A percentile compares a stretch with the other conserved stretches of the same genome.
Conservation (phyloP, 1,284 basidiomycete genomes). For the Rhodotorula sp. region DNA sequence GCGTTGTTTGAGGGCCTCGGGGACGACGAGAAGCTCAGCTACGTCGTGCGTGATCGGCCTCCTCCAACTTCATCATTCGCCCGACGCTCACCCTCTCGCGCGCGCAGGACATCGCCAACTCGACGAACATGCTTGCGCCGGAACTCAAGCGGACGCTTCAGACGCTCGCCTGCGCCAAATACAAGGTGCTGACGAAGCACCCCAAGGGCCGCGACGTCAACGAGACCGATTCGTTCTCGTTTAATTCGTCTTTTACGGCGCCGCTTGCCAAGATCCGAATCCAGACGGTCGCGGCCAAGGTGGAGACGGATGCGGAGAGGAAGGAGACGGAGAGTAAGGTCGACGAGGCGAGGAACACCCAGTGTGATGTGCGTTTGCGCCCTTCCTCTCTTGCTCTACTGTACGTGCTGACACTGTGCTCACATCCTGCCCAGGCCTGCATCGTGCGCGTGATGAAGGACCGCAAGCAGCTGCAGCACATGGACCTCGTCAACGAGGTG, state of each 20-base stretch:
- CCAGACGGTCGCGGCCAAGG: conserved; percentile 76
- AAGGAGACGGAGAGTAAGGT: conserved; percentile 87
- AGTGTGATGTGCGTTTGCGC: conserved; percentile 70
- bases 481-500: conserved; percentile 87
- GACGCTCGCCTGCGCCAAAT: conserved; percentile 95
- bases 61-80: no score
- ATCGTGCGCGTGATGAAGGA: conserved; percentile 99
- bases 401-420: not conserved
- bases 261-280: conserved; percentile 91
- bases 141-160: conserved; percentile 91
- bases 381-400: not conserved
- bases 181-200: conserved; percentile 85
- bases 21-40: conserved; percentile 69
- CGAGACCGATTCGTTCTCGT: conserved; percentile 76
- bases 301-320: conserved; percentile 82
- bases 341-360: conserved; percentile 86
- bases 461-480: conserved; percentile 83
- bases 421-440: conserved; percentile 67
- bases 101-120: conserved; percentile 56
- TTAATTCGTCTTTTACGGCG: conserved; percentile 78
- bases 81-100: not conserved
- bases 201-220: conserved; percentile 82
- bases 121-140: conserved; percentile 68
- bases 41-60: conserved; percentile 57
- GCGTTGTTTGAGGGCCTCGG: conserved; percentile 76